Evolutionary conservation across 1,284 basidiomycete genomes (phyloP).

Genomic region (Ganoderma meredithae): DNA sequence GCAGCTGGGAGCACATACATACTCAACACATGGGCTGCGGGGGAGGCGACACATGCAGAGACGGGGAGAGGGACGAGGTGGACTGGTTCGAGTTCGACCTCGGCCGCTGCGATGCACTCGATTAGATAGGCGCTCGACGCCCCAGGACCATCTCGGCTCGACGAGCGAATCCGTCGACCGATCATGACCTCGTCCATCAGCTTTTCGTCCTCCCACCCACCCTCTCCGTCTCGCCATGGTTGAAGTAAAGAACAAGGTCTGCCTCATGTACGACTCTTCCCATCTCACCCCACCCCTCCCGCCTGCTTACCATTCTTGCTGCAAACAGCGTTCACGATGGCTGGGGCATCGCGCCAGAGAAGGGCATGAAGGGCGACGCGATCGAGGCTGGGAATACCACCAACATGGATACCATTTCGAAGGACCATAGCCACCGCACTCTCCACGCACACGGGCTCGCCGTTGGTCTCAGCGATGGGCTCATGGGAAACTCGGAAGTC

Average conservation of each 20-base stretch:
- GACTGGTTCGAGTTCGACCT: neutral
- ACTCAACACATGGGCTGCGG: too few relatives aligned
- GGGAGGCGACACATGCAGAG: too few relatives aligned
- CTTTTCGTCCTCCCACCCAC: neutral
- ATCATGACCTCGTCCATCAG: neutral
- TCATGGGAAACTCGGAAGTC: constrained; percentile 97
- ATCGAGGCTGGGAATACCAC: constrained; percentile 84
- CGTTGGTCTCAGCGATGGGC: constrained; percentile 88
- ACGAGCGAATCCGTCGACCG: neutral
- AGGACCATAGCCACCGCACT: constrained; percentile 75
- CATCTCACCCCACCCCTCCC: neutral
- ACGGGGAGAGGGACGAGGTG: neutral
- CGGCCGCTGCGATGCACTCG: neutral
- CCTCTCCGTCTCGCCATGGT: constrained; percentile 42
- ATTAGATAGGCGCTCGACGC: constrained; percentile 2
- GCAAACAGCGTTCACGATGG: constrained; percentile 86
- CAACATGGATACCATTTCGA: constrained; percentile 87
- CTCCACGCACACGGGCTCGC: constrained; percentile 88
- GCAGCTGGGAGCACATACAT: too few relatives aligned
- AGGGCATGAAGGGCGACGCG: constrained; percentile 84
- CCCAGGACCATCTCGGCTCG: neutral
- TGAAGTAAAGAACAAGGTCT: constrained; percentile 86
- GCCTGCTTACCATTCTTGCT: neutral
- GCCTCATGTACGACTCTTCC: constrained; percentile 74
- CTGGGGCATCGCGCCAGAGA: constrained; percentile 80